These are phyloP conservation scores for Zangia roseola DNA, from an alignment of 768 basidiomycete species.

Conservation along the genomic window DNA sequence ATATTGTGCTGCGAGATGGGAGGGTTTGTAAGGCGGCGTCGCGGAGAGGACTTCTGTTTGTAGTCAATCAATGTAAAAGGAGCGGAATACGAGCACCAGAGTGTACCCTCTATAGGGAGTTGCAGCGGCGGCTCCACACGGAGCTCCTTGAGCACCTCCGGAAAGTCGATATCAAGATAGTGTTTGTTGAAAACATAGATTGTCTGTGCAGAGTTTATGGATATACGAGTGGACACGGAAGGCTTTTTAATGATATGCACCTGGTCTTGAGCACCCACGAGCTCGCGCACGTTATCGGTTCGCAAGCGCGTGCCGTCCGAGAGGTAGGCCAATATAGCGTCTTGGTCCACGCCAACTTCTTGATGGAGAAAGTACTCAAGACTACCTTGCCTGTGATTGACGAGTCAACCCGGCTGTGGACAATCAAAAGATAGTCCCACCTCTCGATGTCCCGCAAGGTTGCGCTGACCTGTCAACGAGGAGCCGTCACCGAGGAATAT, in stretches of 20 bases:
- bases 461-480: conserved; percentile 47
- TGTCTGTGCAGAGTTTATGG: conserved; percentile 40
- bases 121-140: conserved; percentile 59
- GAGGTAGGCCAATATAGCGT: conserved; percentile 72
- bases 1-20: conserved; percentile 66
- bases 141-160: conserved; percentile 65
- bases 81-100: not conserved
- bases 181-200: conserved; percentile 85
- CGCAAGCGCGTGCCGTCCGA: conserved; percentile 76
- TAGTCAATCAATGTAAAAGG: not conserved
- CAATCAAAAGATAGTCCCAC: conserved; percentile 36
- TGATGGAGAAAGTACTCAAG: conserved; percentile 72
- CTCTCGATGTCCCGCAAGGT: conserved; percentile 76
- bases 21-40: conserved; percentile 71
- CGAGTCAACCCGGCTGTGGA: conserved; percentile 7
- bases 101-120: conserved; percentile 68
- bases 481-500: conserved; percentile 1
- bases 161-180: conserved; percentile 68
- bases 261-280: conserved; percentile 75
- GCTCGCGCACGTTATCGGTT: conserved; percentile 69
- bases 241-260: conserved; percentile 36
- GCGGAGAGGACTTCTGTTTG: conserved; percentile 54
- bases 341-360: conserved; percentile 68
- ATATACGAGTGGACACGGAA: not conserved
- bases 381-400: conserved; percentile 49